These are phyloP conservation scores for Hyphodiscus sp. DNA, from an alignment of 2,329 filamentous ascomycete genomes.

Conservation along the genomic window DNA sequence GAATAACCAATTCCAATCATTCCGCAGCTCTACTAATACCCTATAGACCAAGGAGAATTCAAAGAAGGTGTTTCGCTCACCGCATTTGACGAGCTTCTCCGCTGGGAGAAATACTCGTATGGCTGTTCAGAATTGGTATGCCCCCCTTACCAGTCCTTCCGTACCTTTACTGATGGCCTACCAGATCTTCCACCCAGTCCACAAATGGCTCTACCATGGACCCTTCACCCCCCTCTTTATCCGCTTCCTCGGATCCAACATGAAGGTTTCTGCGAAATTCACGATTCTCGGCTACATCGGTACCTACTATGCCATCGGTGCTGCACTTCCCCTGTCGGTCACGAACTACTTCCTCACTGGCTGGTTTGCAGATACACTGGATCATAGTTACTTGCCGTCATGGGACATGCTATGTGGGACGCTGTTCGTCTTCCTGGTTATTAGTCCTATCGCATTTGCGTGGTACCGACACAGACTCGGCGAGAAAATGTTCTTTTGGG, in stretches of 20 bases:
- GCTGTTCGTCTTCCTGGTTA: not conserved
- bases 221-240: slow-evolving; percentile 61
- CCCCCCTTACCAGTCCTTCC: not conserved
- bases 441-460: not conserved
- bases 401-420: not conserved
- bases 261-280: slow-evolving; percentile 60
- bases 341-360: slow-evolving; percentile 66
- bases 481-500: not conserved
- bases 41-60: slow-evolving; percentile 54
- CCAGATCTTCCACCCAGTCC: slow-evolving; percentile 52
- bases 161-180: not conserved
- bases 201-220: slow-evolving; percentile 53
- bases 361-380: slow-evolving; percentile 34
- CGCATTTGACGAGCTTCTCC: slow-evolving; percentile 64
- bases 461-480: not conserved
- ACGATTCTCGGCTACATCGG: slow-evolving; percentile 63
- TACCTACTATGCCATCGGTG: slow-evolving; percentile 52
- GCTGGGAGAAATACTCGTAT: slow-evolving; percentile 70
- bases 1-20: not conserved
- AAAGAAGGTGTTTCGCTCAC: slow-evolving; percentile 71
- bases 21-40: not conserved
- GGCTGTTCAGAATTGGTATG: slow-evolving; percentile 61
- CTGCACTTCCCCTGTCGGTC: slow-evolving; percentile 56
- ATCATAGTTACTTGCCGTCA: not conserved
- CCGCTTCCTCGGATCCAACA: slow-evolving; percentile 53